A percentile compares a stretch with the other conserved stretches of the same genome.
These are phyloP conservation scores for Salix purpurea DNA, from an alignment of 345 rosid genomes.

Conservation along the genomic window DNA sequence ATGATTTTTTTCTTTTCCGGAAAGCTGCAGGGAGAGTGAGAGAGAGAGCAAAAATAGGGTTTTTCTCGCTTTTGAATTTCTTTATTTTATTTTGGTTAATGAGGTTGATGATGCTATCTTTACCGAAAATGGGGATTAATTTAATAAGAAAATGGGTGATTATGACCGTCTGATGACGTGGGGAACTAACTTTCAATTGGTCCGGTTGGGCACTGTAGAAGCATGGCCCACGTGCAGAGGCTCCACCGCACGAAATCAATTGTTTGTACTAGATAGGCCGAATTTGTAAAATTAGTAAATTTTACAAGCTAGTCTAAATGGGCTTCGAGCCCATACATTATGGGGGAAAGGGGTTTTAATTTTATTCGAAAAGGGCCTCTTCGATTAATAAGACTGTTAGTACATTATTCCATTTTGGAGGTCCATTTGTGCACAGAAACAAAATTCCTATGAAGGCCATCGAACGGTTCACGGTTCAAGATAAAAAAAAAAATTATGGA, in stretches of 20 bases:
- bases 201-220: constrained; percentile 14
- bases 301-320: neutral
- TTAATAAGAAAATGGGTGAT: neutral
- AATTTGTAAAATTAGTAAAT: too few relatives aligned
- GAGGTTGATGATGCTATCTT: neutral
- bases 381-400: too few relatives aligned
- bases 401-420: too few relatives aligned
- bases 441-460: too few relatives aligned
- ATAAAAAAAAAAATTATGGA: too few relatives aligned
- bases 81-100: neutral
- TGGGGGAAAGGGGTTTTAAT: too few relatives aligned
- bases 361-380: too few relatives aligned
- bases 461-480: too few relatives aligned
- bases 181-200: constrained; percentile 33
- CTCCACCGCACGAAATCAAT: neutral
- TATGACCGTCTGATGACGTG: constrained; percentile 42
- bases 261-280: neutral
- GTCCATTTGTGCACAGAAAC: too few relatives aligned
- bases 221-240: constrained; percentile 21
- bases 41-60: neutral
- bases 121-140: constrained; percentile 1
- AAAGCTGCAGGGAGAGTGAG: neutral
- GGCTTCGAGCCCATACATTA: neutral
- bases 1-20: constrained; percentile 23
- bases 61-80: neutral